phyloP scores from a whole-genome alignment of 2,329 filamentous ascomycete species.

The Myriosclerotinia duriaeana region DNA sequence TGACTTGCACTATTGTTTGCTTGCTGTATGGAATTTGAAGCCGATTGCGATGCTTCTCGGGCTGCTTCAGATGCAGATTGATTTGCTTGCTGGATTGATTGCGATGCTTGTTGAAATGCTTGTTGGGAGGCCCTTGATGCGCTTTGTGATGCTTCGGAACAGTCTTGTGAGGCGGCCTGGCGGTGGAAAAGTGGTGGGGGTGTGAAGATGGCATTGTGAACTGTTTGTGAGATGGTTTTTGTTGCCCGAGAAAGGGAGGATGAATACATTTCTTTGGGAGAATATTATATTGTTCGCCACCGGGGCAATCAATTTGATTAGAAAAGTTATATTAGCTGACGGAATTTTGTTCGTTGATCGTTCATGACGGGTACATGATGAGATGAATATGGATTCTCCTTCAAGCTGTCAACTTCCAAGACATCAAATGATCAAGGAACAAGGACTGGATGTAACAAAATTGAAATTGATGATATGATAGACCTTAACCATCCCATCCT shows the following conservation, averaged over 20 bases:
- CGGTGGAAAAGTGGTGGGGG: constrained; percentile 34
- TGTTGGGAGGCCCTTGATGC: constrained; percentile 34
- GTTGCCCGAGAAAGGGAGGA: too few relatives aligned
- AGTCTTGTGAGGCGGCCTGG: constrained; percentile 26
- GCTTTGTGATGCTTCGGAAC: constrained; percentile 33
- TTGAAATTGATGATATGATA: background rate
- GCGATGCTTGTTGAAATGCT: constrained; percentile 31
- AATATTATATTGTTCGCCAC: background rate
- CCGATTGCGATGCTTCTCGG: constrained; percentile 31
- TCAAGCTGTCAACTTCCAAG: background rate
- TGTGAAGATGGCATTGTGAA: constrained; percentile 32
- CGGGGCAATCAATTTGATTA: background rate
- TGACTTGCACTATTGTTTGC: constrained; percentile 30
- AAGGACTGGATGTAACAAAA: background rate
- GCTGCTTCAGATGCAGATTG: constrained; percentile 34
- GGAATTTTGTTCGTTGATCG: background rate
- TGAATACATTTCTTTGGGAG: background rate
- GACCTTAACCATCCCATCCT: too few relatives aligned
- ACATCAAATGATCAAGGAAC: background rate
- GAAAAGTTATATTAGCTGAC: background rate
- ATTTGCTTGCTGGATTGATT: constrained; percentile 31
- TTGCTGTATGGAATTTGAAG: constrained; percentile 30
- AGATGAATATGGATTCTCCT: background rate
- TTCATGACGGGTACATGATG: background rate
- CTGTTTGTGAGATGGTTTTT: background rate